Evolutionary conservation across 1,139 yeast species (phyloP).

Genomic region (Hyphopichia pseudoburtonii): DNA sequence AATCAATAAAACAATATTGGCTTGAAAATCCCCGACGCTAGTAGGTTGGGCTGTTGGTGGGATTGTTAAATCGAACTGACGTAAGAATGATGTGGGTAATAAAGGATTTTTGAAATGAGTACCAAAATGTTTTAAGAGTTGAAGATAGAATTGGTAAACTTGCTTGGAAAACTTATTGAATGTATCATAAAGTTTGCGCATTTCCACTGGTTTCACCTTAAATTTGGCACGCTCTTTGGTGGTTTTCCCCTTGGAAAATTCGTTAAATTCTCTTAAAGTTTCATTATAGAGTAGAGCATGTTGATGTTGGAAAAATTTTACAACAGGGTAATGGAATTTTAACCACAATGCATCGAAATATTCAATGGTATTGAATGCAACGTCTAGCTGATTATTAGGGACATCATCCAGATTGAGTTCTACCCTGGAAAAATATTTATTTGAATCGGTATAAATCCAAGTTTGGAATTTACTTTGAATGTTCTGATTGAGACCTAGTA

Average conservation of each 20-base stretch:
- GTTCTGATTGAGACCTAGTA: constrained; percentile 45
- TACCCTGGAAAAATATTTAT: constrained; percentile 18
- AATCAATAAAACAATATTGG: constrained; percentile 46
- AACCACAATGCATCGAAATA: constrained; percentile 55
- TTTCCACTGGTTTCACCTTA: constrained; percentile 47
- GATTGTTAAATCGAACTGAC: constrained; percentile 21
- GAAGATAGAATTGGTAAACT: constrained; percentile 47
- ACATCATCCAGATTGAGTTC: constrained; percentile 9
- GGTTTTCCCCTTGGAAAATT: constrained; percentile 13
- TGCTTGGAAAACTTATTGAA: constrained; percentile 50
- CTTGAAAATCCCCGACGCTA: constrained; percentile 25
- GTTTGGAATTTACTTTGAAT: constrained; percentile 42
- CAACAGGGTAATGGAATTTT: constrained; percentile 62
- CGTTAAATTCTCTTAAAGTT: constrained; percentile 13
- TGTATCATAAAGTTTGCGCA: constrained; percentile 54
- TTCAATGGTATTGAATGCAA: constrained; percentile 31
- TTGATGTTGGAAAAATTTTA: constrained; percentile 51
- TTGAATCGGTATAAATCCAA: constrained; percentile 38
- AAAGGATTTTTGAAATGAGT: constrained; percentile 35
- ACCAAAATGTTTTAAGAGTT: constrained; percentile 35
- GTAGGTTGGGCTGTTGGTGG: constrained; percentile 14
- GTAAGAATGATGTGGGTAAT: constrained; percentile 28
- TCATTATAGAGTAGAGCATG: constrained; percentile 31
- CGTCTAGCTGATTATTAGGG: constrained; percentile 15
- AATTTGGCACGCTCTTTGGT: constrained; percentile 20